Percentiles rank a stretch among this genome's conserved stretches.
phyloP scores from a whole-genome alignment of 1,284 basidiomycete genomes.

The Anthracocystis setariae region DNA sequence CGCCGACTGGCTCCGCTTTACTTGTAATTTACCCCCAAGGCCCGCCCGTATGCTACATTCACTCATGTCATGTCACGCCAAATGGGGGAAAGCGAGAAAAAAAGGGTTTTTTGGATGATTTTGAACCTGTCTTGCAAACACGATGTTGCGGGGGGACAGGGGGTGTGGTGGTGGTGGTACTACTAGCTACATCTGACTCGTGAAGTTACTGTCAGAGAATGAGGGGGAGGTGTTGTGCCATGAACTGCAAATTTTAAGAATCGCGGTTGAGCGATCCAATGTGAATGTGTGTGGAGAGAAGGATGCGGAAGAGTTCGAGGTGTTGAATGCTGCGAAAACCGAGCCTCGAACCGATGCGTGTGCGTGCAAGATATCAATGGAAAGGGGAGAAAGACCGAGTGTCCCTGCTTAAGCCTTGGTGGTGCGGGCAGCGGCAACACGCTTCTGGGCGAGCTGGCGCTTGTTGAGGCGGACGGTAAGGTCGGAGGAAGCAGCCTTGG shows the following conservation, averaged over 20 bases:
- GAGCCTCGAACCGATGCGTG: conserved; percentile 3
- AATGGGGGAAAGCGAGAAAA: too few relatives aligned
- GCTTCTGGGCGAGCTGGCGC: conserved; percentile 65
- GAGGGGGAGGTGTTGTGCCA: not conserved
- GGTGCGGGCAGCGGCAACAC: conserved; percentile 58
- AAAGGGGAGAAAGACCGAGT: not conserved
- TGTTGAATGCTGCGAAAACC: not conserved
- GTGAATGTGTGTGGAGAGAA: not conserved
- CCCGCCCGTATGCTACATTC: too few relatives aligned
- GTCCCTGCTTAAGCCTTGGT: conserved; percentile 37
- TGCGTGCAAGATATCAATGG: conserved; percentile 7
- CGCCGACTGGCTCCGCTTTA: too few relatives aligned
- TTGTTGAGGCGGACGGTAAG: conserved; percentile 61
- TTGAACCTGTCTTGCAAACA: not conserved
- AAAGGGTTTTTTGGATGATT: conserved; percentile 16
- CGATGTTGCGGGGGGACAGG: conserved; percentile 7
- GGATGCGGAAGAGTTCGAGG: conserved; percentile 10
- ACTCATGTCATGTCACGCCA: too few relatives aligned
- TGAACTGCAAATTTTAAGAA: conserved; percentile 11
- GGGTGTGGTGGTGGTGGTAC: too few relatives aligned
- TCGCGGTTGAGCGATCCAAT: not conserved
- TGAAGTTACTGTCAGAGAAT: conserved; percentile 7
- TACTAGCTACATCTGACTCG: conserved; percentile 43
- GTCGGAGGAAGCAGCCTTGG: conserved; percentile 59
- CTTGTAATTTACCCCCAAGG: too few relatives aligned